A percentile compares a stretch with the other conserved stretches of the same genome.
Evolutionary conservation across 371 early-diverging fungal genomes (phyloP).

Genomic region (Cokeromyces recurvatus): DNA sequence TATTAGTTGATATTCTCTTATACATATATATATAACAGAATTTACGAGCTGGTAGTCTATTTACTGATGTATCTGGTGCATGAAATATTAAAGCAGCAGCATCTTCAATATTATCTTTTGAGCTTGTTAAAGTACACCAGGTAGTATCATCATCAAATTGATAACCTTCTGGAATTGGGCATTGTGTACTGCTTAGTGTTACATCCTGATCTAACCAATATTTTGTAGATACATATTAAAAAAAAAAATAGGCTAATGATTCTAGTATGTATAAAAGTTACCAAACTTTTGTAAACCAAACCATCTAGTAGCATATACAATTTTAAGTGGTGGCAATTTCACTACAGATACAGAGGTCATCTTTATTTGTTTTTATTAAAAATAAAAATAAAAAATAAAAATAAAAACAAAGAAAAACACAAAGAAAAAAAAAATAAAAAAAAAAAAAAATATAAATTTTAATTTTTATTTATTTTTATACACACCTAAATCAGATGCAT

Average conservation of each 20-base stretch:
- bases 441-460: too few relatives aligned
- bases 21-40: too few relatives aligned
- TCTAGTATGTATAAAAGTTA: not conserved
- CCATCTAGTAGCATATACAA: constrained; percentile 30
- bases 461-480: too few relatives aligned
- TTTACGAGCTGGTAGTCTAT: constrained; percentile 21
- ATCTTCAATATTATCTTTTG: constrained; percentile 8
- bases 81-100: constrained; percentile 32
- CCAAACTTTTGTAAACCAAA: constrained; percentile 18
- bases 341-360: too few relatives aligned
- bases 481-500: too few relatives aligned
- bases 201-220: constrained; percentile 4
- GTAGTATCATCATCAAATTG: not conserved
- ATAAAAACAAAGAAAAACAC: too few relatives aligned
- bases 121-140: constrained; percentile 34
- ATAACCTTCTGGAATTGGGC: constrained; percentile 27
- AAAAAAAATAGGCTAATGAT: not conserved
- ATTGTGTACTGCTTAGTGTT: constrained; percentile 3
- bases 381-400: too few relatives aligned
- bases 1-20: too few relatives aligned
- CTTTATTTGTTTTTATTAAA: too few relatives aligned
- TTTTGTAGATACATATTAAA: too few relatives aligned
- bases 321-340: constrained; percentile 29
- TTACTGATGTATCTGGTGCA: constrained; percentile 21
- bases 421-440: too few relatives aligned